Evolutionary conservation across 2,329 filamentous ascomycete species (phyloP).

Genomic region (Sporothrix pallida): DNA sequence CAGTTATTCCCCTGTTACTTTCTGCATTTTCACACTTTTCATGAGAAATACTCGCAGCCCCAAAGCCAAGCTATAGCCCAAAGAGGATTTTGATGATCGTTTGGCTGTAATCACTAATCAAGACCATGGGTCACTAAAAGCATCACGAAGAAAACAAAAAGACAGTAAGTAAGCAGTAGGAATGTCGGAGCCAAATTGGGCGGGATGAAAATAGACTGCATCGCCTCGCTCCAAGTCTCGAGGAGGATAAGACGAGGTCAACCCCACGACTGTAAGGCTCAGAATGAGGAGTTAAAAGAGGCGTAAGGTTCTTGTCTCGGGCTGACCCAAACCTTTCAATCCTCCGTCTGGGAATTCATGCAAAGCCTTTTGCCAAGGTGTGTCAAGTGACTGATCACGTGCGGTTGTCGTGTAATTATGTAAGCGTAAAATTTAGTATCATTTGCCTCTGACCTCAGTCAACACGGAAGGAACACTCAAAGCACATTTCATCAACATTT

Average conservation of each 20-base stretch:
- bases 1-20: not conserved
- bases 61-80: not conserved
- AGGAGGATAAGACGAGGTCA: not conserved
- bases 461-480: not conserved
- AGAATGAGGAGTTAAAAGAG: too few species aligned
- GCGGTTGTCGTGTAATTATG: slow-evolving; percentile 3
- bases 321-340: too few species aligned
- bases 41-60: not conserved
- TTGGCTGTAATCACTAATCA: not conserved
- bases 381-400: not conserved
- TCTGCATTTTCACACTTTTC: not conserved
- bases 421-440: slow-evolving; percentile 16
- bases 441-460: slow-evolving; percentile 1
- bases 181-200: not conserved
- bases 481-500: not conserved
- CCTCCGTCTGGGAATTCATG: too few species aligned
- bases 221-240: not conserved
- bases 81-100: not conserved
- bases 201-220: not conserved
- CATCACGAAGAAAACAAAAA: not conserved
- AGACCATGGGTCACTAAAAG: not conserved
- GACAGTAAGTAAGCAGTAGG: not conserved
- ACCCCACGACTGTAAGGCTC: not conserved
- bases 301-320: not conserved
- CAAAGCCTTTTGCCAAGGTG: too few species aligned